A percentile compares a stretch with the other conserved stretches of the same genome.
Conservation (phyloP, 768 basidiomycete genomes). For the Leccinum sublutescens region DNA sequence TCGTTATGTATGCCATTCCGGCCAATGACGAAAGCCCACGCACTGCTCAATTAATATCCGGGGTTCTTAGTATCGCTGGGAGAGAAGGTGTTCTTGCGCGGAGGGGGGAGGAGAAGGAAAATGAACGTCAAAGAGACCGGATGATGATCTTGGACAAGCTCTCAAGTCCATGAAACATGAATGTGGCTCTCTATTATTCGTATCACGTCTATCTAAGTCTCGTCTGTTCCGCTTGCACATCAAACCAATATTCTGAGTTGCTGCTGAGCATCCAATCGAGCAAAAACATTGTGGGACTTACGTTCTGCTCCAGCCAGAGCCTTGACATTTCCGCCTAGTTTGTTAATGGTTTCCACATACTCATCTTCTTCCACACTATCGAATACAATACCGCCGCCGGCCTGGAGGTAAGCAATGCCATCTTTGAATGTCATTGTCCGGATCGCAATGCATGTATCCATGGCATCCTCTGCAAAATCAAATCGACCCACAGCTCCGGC, state of each 20-base stretch:
- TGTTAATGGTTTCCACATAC: constrained; percentile 94
- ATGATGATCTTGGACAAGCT: constrained; percentile 27
- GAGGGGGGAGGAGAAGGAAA: constrained; percentile 28
- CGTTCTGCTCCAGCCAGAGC: constrained; percentile 88
- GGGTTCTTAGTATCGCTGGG: constrained; percentile 87
- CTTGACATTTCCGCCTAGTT: constrained; percentile 81
- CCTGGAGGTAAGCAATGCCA: constrained; percentile 88
- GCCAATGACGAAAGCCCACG: constrained; percentile 96
- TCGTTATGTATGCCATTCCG: constrained; percentile 97
- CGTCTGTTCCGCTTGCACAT: constrained; percentile 51
- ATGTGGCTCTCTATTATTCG: constrained; percentile 5
- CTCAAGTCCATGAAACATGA: constrained; percentile 21
- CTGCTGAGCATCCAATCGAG: constrained; percentile 18
- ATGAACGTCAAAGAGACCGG: constrained; percentile 25
- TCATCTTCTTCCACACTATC: constrained; percentile 99
- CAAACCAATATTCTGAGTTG: constrained; percentile 64
- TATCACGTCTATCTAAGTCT: constrained; percentile 25
- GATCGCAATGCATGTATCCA: constrained; percentile 99
- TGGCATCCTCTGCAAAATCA: constrained; percentile 90
- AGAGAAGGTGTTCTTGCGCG: constrained; percentile 63
- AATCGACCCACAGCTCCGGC: constrained; percentile 98
- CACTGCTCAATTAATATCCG: constrained; percentile 87
- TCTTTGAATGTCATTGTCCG: constrained; percentile 97
- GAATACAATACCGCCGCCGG: constrained; percentile 95
- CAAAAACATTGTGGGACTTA: constrained; percentile 40